A percentile compares a stretch with the other conserved stretches of the same genome.
phyloP scores from a whole-genome alignment of 208 protist genomes.

The Hexamita inflata region DNA sequence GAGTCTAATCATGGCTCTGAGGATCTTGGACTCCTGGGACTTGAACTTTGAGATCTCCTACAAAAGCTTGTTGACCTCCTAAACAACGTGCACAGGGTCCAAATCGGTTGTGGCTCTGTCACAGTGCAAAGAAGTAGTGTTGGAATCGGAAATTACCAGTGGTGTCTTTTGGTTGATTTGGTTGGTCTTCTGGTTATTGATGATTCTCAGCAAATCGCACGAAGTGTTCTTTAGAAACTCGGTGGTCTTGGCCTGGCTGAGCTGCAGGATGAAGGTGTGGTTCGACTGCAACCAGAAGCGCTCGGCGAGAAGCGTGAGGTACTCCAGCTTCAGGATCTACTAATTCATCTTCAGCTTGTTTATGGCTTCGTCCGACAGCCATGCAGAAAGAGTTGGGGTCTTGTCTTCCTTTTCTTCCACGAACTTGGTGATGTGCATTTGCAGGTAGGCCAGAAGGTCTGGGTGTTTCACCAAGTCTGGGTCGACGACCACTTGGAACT shows the following conservation, averaged over 20 bases:
- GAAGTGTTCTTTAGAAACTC: no score
- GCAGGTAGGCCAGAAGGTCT: not conserved
- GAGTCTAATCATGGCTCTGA: constrained; percentile 68
- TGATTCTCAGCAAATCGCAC: no score
- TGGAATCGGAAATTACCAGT: no score
- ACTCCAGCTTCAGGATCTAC: not conserved
- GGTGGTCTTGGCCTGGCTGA: no score
- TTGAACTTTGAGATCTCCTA: not conserved
- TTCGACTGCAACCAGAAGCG: not conserved
- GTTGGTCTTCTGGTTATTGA: no score
- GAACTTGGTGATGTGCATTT: not conserved
- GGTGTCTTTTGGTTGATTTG: no score
- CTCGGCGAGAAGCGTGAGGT: not conserved
- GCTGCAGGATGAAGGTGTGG: no score
- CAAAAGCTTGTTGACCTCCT: constrained; percentile 25
- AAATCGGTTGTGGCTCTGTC: no score
- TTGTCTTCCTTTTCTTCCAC: not conserved
- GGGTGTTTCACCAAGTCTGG: not conserved
- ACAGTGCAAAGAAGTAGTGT: no score
- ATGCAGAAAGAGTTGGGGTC: not conserved
- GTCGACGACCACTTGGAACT: not conserved
- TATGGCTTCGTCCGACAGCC: not conserved
- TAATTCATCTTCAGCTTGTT: not conserved
- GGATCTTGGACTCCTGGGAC: not conserved
- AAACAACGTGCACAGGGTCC: constrained; percentile 22